phyloP scores from a whole-genome alignment of 129 eudicot genomes.

The Chrysanthemum seticuspe region DNA sequence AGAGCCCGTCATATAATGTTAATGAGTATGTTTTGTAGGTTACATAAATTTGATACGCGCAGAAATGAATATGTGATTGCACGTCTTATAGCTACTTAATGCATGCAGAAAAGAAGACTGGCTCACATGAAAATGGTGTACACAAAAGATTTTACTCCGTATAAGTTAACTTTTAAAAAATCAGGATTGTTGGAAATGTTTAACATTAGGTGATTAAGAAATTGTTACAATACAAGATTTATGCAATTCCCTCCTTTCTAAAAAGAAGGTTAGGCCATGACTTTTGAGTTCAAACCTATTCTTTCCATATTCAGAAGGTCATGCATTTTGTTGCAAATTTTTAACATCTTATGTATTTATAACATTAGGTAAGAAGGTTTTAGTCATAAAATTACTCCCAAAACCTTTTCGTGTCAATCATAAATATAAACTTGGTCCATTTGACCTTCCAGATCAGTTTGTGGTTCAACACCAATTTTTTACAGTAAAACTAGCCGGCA shows the following conservation, averaged over 20 bases:
- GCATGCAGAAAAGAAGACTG: not conserved
- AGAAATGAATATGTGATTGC: not conserved
- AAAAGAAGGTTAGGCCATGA: conserved; percentile 10
- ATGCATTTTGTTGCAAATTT: conserved; percentile 1
- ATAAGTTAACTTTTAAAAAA: not conserved
- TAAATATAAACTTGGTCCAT: conserved; percentile 11
- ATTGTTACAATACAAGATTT: conserved; percentile 1
- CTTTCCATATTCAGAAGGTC: conserved; percentile 20
- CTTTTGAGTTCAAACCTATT: not conserved
- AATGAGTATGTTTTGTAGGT: conserved; percentile 4
- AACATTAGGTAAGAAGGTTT: conserved; percentile 6
- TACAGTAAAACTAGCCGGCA: too few species aligned
- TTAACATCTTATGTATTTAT: conserved; percentile 6
- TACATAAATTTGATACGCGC: not conserved
- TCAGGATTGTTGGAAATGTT: conserved; percentile 15
- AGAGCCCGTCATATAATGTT: not conserved
- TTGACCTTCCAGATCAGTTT: conserved; percentile 9
- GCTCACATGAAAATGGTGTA: conserved; percentile 3
- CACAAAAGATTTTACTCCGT: not conserved
- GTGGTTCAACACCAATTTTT: not conserved
- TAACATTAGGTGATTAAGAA: conserved; percentile 9
- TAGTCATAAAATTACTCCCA: conserved; percentile 6
- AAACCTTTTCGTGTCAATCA: conserved; percentile 11
- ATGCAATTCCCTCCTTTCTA: conserved; percentile 12
- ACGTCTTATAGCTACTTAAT: not conserved